Evolutionary conservation across 1,284 basidiomycete genomes (phyloP).

Genomic region (Ganoderma lucidum): DNA sequence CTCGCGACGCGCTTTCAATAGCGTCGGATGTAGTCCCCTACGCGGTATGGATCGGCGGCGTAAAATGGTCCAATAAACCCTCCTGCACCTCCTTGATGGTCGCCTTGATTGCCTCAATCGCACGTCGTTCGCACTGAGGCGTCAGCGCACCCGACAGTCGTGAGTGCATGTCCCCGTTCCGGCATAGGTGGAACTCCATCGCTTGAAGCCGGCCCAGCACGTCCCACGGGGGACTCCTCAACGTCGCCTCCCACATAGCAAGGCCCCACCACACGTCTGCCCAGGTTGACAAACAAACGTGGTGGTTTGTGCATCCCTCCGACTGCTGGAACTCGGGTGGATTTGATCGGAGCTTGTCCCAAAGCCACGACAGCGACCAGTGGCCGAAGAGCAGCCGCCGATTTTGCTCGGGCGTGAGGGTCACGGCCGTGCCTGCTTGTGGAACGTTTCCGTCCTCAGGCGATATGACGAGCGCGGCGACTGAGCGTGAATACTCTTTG

Average conservation of each 20-base stretch:
- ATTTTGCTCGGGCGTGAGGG: constrained; percentile 37
- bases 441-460: too few relatives aligned
- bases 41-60: constrained; percentile 26
- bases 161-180: constrained; percentile 32
- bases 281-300: constrained; percentile 42
- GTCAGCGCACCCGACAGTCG: constrained; percentile 31
- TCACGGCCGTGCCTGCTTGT: constrained; percentile 20
- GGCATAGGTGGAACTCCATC: constrained; percentile 37
- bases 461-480: too few relatives aligned
- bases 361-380: constrained; percentile 40
- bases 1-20: not conserved
- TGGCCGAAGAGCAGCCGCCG: constrained; percentile 41
- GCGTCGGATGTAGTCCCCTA: not conserved
- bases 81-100: constrained; percentile 38
- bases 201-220: constrained; percentile 40
- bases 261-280: constrained; percentile 36
- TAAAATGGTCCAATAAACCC: constrained; percentile 39
- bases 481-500: constrained; percentile 15
- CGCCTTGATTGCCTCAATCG: constrained; percentile 41
- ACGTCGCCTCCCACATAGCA: constrained; percentile 29
- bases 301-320: constrained; percentile 43
- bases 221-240: constrained; percentile 32
- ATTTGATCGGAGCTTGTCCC: constrained; percentile 35
- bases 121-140: constrained; percentile 43
- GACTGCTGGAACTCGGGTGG: constrained; percentile 39